Conservation (phyloP, 495 filamentous ascomycete species). For the Eremomyces bilateralis region DNA sequence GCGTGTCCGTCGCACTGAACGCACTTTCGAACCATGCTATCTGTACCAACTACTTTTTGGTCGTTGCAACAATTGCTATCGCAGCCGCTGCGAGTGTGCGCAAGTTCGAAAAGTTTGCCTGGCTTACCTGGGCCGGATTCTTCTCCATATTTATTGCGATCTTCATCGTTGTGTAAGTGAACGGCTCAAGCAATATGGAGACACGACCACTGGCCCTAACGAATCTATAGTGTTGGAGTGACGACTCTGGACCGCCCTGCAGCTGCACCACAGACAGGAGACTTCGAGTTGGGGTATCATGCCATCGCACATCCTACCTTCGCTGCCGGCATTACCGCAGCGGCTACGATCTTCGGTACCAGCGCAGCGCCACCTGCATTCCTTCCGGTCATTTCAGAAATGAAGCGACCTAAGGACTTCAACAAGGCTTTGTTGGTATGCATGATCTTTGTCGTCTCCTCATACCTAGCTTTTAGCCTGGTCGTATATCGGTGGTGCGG, state of each 20-base stretch:
- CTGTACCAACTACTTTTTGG: not conserved
- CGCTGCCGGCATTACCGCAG: not conserved
- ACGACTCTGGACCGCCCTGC: constrained; percentile 21
- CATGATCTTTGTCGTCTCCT: constrained; percentile 15
- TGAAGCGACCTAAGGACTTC: constrained; percentile 17
- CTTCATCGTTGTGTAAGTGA: constrained; percentile 29
- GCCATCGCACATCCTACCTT: constrained; percentile 2
- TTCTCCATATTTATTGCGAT: constrained; percentile 24
- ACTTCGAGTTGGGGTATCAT: constrained; percentile 11
- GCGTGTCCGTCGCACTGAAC: not conserved
- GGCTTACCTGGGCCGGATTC: constrained; percentile 27
- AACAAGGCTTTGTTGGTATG: constrained; percentile 15
- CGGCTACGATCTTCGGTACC: not conserved
- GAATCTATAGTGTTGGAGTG: too few relatives aligned
- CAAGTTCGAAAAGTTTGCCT: constrained; percentile 24
- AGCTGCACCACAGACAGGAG: constrained; percentile 11
- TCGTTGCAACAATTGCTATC: constrained; percentile 7
- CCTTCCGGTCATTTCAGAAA: constrained; percentile 8
- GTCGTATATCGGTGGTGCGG: constrained; percentile 20
- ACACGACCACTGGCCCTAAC: too few relatives aligned
- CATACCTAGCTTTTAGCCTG: constrained; percentile 16
- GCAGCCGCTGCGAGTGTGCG: constrained; percentile 14
- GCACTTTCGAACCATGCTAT: not conserved
- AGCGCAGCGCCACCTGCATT: not conserved
- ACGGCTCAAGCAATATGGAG: too few relatives aligned